Percentiles rank a stretch among this genome's conserved stretches.
Conservation (phyloP, 805 yeast species). For the Metschnikowia bowlesiae region DNA sequence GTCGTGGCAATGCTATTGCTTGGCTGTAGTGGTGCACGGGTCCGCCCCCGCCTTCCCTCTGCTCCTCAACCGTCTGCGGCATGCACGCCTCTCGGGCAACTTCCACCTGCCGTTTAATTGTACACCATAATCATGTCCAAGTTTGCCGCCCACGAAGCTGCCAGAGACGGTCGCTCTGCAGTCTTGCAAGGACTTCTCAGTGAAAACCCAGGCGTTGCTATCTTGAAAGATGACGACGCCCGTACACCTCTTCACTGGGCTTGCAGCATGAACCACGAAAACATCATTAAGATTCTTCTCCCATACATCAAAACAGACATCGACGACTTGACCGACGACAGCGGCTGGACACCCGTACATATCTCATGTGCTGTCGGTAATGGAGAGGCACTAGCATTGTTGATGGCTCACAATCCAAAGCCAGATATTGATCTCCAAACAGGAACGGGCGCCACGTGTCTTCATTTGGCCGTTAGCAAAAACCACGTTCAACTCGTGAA, state of each 20-base stretch:
- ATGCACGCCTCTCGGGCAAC: neutral
- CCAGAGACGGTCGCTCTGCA: conserved; percentile 53
- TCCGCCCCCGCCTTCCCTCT: neutral
- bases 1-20: neutral
- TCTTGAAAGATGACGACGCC: conserved; percentile 61
- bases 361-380: conserved; percentile 77
- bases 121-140: conserved; percentile 3
- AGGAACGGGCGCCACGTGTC: conserved; percentile 63
- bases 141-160: conserved; percentile 55
- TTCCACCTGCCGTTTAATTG: neutral
- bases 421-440: conserved; percentile 56
- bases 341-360: conserved; percentile 89
- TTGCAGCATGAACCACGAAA: conserved; percentile 53
- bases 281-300: conserved; percentile 44
- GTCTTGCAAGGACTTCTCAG: conserved; percentile 49
- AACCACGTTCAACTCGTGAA: conserved; percentile 51
- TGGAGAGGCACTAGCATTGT: conserved; percentile 42
- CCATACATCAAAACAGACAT: conserved; percentile 44
- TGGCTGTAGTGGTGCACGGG: conserved; percentile 8
- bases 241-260: conserved; percentile 92
- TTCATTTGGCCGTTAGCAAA: conserved; percentile 76
- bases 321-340: conserved; percentile 63
- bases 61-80: neutral
- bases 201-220: conserved; percentile 45
- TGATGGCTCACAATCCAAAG: conserved; percentile 45